Conservation (phyloP, 257 asterid genomes). For the Nicotiana otophora region DNA sequence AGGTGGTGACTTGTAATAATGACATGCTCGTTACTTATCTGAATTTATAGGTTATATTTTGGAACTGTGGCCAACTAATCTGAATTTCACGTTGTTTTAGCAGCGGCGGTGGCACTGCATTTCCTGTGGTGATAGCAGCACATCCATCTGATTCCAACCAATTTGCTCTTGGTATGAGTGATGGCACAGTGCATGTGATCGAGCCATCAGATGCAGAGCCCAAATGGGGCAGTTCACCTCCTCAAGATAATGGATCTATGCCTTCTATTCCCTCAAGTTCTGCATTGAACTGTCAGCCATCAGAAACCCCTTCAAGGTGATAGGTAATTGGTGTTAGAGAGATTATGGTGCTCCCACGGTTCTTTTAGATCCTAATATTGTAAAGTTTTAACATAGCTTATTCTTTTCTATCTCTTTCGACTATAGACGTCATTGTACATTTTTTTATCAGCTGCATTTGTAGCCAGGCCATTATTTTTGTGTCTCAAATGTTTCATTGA, state of each 20-base stretch:
- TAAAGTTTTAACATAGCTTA: slow-evolving; percentile 12
- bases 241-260: slow-evolving; percentile 69
- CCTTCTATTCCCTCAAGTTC: slow-evolving; percentile 74
- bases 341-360: not conserved
- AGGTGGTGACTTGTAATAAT: not conserved
- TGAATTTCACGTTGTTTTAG: slow-evolving; percentile 17
- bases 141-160: slow-evolving; percentile 80
- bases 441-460: slow-evolving; percentile 2
- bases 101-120: slow-evolving; percentile 39
- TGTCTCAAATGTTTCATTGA: not conserved
- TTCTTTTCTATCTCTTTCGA: slow-evolving; percentile 9
- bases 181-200: slow-evolving; percentile 67
- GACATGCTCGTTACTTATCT: not conserved
- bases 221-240: slow-evolving; percentile 73
- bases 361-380: slow-evolving; percentile 3
- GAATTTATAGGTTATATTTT: not conserved
- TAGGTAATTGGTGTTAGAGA: not conserved
- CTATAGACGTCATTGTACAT: slow-evolving; percentile 13
- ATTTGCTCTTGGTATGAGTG: slow-evolving; percentile 93
- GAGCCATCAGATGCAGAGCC: slow-evolving; percentile 80
- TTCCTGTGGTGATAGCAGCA: slow-evolving; percentile 78
- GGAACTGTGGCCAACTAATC: not conserved
- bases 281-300: slow-evolving; percentile 82
- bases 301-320: slow-evolving; percentile 87
- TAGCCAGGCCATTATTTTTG: not conserved